Evolutionary conservation across 2,329 filamentous ascomycete species (phyloP).

Genomic region (Clonostachys sp.): DNA sequence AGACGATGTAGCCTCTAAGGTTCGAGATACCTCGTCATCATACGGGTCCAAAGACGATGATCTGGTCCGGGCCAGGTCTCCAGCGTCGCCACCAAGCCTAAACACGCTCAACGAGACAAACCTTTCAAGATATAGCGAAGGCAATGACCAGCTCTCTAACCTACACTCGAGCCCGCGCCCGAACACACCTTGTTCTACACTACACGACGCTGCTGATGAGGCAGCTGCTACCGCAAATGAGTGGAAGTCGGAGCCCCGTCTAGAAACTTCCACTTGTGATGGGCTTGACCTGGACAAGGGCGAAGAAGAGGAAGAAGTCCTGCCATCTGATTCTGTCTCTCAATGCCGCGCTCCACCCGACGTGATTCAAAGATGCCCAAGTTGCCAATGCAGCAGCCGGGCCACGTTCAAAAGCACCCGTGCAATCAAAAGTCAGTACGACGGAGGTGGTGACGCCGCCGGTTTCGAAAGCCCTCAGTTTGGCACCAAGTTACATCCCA

Average conservation of each 20-base stretch:
- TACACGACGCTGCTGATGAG: background rate
- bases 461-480: slow-evolving; percentile 7
- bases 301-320: slow-evolving; percentile 15
- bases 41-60: slow-evolving; percentile 4
- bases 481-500: background rate
- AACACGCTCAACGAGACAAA: slow-evolving; percentile 18
- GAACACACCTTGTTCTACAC: too few species aligned
- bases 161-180: slow-evolving; percentile 17
- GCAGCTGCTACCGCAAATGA: background rate
- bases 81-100: slow-evolving; percentile 9
- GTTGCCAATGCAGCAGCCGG: background rate
- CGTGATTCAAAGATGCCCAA: too few species aligned
- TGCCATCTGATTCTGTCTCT: slow-evolving; percentile 11
- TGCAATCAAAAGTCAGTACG: slow-evolving; percentile 11
- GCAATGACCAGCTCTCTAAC: slow-evolving; percentile 19
- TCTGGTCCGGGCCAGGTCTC: slow-evolving; percentile 16
- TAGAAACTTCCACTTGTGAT: background rate
- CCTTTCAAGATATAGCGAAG: slow-evolving; percentile 18
- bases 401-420: slow-evolving; percentile 2
- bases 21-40: slow-evolving; percentile 4
- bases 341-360: background rate
- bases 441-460: slow-evolving; percentile 11
- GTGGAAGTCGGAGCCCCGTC: background rate
- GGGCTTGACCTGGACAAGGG: slow-evolving; percentile 12
- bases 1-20: background rate